Base-by-base conservation (phyloP, 1,139 yeast genomes). In the Pichia sp. region DNA sequence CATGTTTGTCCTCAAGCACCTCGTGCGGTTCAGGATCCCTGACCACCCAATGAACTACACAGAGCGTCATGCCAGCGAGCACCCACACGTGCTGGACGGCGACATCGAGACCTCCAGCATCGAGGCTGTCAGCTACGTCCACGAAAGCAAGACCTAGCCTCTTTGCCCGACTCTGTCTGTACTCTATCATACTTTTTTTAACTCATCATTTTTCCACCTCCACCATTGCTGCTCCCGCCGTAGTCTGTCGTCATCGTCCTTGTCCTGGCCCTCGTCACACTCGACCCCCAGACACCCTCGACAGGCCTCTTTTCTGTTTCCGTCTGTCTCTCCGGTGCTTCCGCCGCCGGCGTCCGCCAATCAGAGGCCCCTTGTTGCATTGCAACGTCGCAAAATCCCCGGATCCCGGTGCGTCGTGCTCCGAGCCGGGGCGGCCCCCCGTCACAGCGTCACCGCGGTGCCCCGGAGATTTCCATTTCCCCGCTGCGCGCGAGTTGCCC, bases 1-100 rank as follows among this genome's bases (percentile, higher is more conserved):
- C 6, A 41, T 15, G 19, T 57, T 54, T 42, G 50, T 54, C 2
- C 8, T 55, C 6, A 41, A 31, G 13, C 53, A 55, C 31, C 36
- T 53, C 2, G 23, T 50, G 6, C 45, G 23, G 26, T 51, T 50
- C n/a, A 32, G 51, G 30, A 30, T 55, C 7, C 58, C 57, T 5
- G 57, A 53, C 11, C 52, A 46, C 40, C 55, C 55, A n/a, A 47
- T 54, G 52, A 43, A 30, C 8, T 47, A 23, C n/a, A n/a, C n/a
- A n/a, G n/a, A n/a, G n/a, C n/a, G n/a, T n/a, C n/a, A n/a, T n/a
- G n/a, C n/a, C n/a, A n/a, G n/a, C n/a, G n/a, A n/a, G n/a, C n/a
- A n/a, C n/a, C n/a, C n/a, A n/a, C n/a, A n/a, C n/a, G n/a, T n/a
- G n/a, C n/a, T n/a, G n/a, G n/a, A n/a, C n/a, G n/a, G n/a, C 26